A percentile compares a stretch with the other conserved stretches of the same genome.
These are phyloP conservation scores for Dunaliella sp. DNA, from an alignment of 139 green algal genomes.

Conservation along the genomic window DNA sequence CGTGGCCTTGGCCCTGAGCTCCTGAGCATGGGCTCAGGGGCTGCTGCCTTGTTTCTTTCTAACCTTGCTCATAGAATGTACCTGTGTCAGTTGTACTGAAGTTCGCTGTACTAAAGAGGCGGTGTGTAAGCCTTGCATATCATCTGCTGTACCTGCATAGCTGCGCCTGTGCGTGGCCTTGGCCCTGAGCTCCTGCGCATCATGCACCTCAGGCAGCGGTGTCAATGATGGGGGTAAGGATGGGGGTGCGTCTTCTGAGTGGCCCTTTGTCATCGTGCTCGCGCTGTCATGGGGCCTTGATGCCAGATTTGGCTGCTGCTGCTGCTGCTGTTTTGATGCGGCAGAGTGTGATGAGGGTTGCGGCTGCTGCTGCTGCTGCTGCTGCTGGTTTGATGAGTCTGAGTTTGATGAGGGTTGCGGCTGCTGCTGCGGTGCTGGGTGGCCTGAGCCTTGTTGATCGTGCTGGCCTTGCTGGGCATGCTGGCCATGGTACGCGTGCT, in stretches of 20 bases:
- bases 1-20: neutral
- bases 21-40: no score
- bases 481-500: no score
- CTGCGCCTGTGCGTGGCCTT: neutral
- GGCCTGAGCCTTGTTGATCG: no score
- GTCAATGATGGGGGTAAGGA: no score
- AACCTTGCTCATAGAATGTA: neutral
- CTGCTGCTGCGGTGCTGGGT: neutral
- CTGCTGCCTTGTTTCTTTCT: neutral
- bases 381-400: neutral
- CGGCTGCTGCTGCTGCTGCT: neutral
- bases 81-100: neutral
- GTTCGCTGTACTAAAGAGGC: neutral
- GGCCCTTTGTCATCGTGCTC: no score
- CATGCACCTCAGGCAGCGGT: neutral
- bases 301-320: neutral
- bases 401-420: neutral
- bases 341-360: neutral
- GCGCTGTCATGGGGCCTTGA: neutral
- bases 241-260: no score
- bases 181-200: neutral
- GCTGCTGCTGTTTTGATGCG: slow-evolving; percentile 9
- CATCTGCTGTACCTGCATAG: neutral
- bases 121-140: neutral
- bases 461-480: no score